Conservation (phyloP, 2,329 filamentous ascomycete species). For the Epichloe sp. region DNA sequence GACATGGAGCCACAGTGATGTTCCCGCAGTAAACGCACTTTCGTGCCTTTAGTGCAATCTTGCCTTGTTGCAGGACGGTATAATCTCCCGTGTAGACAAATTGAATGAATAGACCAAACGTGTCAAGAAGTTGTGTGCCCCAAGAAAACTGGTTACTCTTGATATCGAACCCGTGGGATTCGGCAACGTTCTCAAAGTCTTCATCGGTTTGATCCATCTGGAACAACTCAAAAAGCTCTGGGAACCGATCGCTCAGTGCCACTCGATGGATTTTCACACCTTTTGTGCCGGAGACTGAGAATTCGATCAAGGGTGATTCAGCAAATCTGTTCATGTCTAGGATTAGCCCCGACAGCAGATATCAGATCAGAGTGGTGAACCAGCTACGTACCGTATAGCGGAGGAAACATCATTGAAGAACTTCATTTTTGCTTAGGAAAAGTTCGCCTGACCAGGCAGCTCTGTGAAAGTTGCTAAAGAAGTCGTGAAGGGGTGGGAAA, state of each 20-base stretch:
- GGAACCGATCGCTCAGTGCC: not conserved
- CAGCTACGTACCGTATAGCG: too few relatives aligned
- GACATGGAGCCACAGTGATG: too few relatives aligned
- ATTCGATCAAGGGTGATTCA: not conserved
- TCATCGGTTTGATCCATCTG: not conserved
- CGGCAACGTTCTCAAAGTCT: not conserved
- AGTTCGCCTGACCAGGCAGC: too few relatives aligned
- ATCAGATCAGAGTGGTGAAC: too few relatives aligned
- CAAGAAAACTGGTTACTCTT: not conserved
- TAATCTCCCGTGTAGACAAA: not conserved
- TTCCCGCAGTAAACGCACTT: too few relatives aligned
- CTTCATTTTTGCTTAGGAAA: too few relatives aligned
- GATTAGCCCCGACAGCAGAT: too few relatives aligned
- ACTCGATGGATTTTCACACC: not conserved
- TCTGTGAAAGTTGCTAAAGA: too few relatives aligned
- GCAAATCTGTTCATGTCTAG: too few relatives aligned
- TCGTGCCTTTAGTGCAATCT: too few relatives aligned
- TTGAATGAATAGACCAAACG: not conserved
- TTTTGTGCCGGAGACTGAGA: accelerated
- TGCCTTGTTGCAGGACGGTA: too few relatives aligned
- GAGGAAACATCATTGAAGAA: accelerated
- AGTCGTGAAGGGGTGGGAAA: too few relatives aligned
- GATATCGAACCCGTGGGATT: not conserved
- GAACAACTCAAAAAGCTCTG: not conserved
- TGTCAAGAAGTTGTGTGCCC: not conserved